phyloP scores from a whole-genome alignment of 2,329 filamentous ascomycete genomes.

The Aureobasidium sp. region DNA sequence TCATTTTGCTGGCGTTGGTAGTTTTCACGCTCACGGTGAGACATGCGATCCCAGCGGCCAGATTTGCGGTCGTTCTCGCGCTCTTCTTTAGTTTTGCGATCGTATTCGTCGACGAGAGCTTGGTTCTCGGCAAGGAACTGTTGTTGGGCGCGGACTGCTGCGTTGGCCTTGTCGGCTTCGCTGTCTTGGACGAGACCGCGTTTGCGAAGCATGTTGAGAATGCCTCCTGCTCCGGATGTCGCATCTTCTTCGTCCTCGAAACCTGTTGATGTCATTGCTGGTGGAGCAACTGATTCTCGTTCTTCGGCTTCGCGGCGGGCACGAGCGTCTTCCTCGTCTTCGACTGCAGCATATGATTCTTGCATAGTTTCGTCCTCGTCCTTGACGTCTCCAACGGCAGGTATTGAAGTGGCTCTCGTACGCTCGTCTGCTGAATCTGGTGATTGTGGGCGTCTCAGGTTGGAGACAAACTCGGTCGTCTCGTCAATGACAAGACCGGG shows the following conservation, averaged over 20 bases:
- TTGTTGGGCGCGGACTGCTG: slow-evolving; percentile 59
- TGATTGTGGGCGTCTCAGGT: slow-evolving; percentile 57
- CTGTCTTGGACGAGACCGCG: slow-evolving; percentile 68
- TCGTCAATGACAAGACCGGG: slow-evolving; percentile 86
- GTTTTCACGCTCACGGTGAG: slow-evolving; percentile 83
- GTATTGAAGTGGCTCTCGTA: slow-evolving; percentile 14
- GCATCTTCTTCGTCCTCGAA: slow-evolving; percentile 80
- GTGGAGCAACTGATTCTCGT: slow-evolving; percentile 25
- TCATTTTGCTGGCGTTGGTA: slow-evolving; percentile 82
- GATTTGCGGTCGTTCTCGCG: slow-evolving; percentile 82
- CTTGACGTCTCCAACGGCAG: slow-evolving; percentile 40
- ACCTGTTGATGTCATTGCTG: slow-evolving; percentile 56
- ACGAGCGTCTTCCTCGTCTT: slow-evolving; percentile 38
- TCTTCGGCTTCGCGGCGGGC: slow-evolving; percentile 33
- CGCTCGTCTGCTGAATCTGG: slow-evolving; percentile 31
- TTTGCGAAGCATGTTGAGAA: slow-evolving; percentile 73
- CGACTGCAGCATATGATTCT: slow-evolving; percentile 31
- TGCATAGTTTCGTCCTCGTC: slow-evolving; percentile 38
- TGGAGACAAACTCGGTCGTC: slow-evolving; percentile 88
- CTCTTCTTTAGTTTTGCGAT: slow-evolving; percentile 68
- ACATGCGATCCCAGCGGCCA: slow-evolving; percentile 79
- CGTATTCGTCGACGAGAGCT: slow-evolving; percentile 68
- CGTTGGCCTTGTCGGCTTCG: slow-evolving; percentile 40
- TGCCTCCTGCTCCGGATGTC: slow-evolving; percentile 65
- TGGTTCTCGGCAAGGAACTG: slow-evolving; percentile 74